phyloP scores from a whole-genome alignment of 176 grass and related monocot genomes.

The Metroxylon sagu region DNA sequence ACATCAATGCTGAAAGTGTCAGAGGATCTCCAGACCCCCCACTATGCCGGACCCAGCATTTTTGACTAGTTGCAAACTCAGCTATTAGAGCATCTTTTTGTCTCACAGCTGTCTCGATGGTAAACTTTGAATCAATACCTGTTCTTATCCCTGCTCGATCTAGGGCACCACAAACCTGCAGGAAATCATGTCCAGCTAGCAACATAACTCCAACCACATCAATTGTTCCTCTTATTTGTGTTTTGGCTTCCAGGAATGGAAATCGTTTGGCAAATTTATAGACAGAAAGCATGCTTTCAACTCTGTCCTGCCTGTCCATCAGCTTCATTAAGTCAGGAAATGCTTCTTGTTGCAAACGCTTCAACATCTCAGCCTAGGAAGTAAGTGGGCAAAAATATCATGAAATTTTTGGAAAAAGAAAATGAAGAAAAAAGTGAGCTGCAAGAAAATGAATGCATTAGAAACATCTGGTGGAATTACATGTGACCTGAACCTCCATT shows the following conservation, averaged over 20 bases:
- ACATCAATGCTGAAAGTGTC: slow-evolving; percentile 20
- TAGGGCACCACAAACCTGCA: slow-evolving; percentile 7
- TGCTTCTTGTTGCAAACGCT: slow-evolving; percentile 31
- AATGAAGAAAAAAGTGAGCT: background rate
- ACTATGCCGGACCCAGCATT: too few relatives aligned
- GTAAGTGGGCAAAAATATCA: background rate
- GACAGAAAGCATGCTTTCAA: slow-evolving; percentile 22
- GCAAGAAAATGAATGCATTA: background rate
- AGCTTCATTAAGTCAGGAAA: slow-evolving; percentile 43
- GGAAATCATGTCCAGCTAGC: slow-evolving; percentile 18
- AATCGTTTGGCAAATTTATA: slow-evolving; percentile 15
- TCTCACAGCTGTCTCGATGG: slow-evolving; percentile 21
- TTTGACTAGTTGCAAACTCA: slow-evolving; percentile 10
- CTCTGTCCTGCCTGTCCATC: slow-evolving; percentile 30
- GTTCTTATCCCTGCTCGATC: slow-evolving; percentile 21
- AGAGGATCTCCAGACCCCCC: slow-evolving; percentile 6
- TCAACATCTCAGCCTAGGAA: slow-evolving; percentile 39
- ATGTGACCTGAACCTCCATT: too few relatives aligned
- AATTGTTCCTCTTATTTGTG: slow-evolving; percentile 21
- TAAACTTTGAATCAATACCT: slow-evolving; percentile 23
- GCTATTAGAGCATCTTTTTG: slow-evolving; percentile 32
- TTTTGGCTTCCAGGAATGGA: slow-evolving; percentile 13
- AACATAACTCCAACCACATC: slow-evolving; percentile 20
- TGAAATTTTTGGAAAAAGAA: background rate
- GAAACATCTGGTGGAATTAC: too few relatives aligned